These are phyloP conservation scores for Fusarium sp. DNA, from an alignment of 2,329 filamentous ascomycete species.

Conservation along the genomic window DNA sequence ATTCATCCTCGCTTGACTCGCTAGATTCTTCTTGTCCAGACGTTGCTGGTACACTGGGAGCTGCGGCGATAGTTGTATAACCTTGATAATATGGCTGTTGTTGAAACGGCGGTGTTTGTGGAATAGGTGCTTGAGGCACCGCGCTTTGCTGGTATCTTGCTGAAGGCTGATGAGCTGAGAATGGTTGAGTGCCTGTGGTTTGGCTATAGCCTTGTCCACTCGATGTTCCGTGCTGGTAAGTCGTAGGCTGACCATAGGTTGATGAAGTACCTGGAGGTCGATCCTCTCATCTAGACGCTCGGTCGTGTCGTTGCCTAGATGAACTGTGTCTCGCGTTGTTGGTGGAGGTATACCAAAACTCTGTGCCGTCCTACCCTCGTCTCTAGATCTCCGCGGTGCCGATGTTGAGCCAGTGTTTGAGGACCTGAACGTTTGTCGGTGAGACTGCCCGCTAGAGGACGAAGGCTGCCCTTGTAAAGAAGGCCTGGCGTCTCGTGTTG, in stretches of 20 bases:
- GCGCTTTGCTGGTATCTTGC: accelerated
- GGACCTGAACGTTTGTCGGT: background rate
- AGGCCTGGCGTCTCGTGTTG: accelerated
- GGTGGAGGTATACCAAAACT: no score
- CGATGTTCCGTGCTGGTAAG: background rate
- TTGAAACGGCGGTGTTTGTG: background rate
- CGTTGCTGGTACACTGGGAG: background rate
- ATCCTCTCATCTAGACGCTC: background rate
- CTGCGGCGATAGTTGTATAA: accelerated
- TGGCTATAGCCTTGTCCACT: no score
- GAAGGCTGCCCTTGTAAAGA: background rate
- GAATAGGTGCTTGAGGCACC: background rate
- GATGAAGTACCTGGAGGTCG: no score
- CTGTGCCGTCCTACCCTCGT: background rate
- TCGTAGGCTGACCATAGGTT: background rate
- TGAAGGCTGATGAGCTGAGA: background rate
- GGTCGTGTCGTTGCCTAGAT: background rate
- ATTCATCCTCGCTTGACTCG: background rate
- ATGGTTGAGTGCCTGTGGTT: no score
- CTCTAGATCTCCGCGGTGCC: background rate
- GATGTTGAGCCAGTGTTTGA: background rate
- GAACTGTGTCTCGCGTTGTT: background rate
- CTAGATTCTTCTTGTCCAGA: no score
- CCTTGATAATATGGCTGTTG: background rate
- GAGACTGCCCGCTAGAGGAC: background rate